Evolutionary conservation across 805 yeast genomes (phyloP).

Genomic region (Komagataella pastoris): DNA sequence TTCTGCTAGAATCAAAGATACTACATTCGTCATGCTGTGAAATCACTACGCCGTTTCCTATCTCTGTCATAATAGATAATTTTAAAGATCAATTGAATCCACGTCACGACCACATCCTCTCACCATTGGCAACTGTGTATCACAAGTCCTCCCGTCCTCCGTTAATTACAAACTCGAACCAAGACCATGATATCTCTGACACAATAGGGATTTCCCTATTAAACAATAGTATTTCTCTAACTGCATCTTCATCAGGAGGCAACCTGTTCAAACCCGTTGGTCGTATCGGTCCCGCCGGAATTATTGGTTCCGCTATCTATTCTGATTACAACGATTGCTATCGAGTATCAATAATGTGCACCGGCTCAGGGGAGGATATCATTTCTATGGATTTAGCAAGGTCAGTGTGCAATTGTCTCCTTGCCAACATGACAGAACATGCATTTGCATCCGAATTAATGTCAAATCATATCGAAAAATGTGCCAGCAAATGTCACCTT

Average conservation of each 20-base stretch:
- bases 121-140: background rate
- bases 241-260: slow-evolving; percentile 40
- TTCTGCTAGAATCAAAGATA: background rate
- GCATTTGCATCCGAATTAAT: slow-evolving; percentile 12
- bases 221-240: slow-evolving; percentile 6
- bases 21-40: background rate
- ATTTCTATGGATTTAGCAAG: slow-evolving; percentile 27
- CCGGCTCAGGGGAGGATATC: slow-evolving; percentile 48
- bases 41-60: background rate
- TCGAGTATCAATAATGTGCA: slow-evolving; percentile 23
- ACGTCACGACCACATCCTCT: background rate
- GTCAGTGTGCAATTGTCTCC: slow-evolving; percentile 10
- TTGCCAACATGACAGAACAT: slow-evolving; percentile 5
- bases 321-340: slow-evolving; percentile 6
- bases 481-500: slow-evolving; percentile 3
- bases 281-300: slow-evolving; percentile 40
- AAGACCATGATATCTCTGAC: slow-evolving; percentile 18
- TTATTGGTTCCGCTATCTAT: slow-evolving; percentile 31
- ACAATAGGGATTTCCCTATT: slow-evolving; percentile 29
- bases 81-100: background rate
- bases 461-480: slow-evolving; percentile 3
- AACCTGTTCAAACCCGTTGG: slow-evolving; percentile 34
- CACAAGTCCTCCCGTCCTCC: background rate
- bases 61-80: background rate
- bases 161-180: background rate